Evolutionary conservation across 177 flowering plant species (phyloP).

Genomic region (Telopea speciosissima): DNA sequence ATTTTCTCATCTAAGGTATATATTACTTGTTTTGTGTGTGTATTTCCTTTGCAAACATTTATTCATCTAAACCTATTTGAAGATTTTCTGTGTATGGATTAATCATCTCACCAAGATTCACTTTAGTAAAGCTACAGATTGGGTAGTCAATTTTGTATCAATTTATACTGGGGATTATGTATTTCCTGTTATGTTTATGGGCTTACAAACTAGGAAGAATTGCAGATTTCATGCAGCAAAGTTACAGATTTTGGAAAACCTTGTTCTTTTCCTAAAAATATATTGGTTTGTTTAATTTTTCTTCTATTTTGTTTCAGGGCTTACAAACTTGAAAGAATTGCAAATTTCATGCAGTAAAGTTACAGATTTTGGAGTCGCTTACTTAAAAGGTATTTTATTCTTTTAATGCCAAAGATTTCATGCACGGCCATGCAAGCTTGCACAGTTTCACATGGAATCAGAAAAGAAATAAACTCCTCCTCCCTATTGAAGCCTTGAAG

Average conservation of each 20-base stretch:
- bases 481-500: too few species aligned
- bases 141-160: not conserved
- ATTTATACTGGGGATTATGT: not conserved
- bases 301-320: conserved; percentile 37
- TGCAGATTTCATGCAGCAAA: conserved; percentile 65
- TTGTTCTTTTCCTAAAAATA: too few species aligned
- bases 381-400: conserved; percentile 47
- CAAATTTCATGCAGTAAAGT: conserved; percentile 69
- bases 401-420: too few species aligned
- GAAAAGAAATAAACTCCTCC: too few species aligned
- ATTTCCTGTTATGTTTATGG: conserved; percentile 26
- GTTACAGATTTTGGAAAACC: conserved; percentile 67
- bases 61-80: too few species aligned
- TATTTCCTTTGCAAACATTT: too few species aligned
- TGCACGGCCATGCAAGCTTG: too few species aligned
- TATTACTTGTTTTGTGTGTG: too few species aligned
- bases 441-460: too few species aligned
- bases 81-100: too few species aligned
- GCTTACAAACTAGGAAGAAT: conserved; percentile 51
- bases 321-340: conserved; percentile 54
- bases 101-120: too few species aligned
- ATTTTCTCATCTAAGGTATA: not conserved
- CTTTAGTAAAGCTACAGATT: not conserved
- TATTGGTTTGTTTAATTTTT: too few species aligned
- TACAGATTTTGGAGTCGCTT: conserved; percentile 60